phyloP scores from a whole-genome alignment of 2,329 filamentous ascomycete species.

The Penicillium decumbens region DNA sequence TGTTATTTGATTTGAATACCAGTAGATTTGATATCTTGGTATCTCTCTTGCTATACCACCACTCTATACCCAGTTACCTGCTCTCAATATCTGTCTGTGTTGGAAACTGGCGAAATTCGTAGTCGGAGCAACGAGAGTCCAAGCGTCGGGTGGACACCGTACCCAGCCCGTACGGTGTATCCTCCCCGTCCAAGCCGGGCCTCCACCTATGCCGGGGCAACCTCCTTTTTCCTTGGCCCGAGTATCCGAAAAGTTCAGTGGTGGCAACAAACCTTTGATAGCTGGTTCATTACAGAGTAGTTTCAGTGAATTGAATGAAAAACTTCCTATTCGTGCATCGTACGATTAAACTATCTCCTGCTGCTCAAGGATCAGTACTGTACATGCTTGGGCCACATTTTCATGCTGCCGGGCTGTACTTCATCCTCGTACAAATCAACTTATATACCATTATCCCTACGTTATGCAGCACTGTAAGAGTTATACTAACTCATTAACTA shows the following conservation, averaged over 20 bases:
- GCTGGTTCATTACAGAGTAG: background rate
- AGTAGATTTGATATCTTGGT: background rate
- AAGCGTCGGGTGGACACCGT: conserved; percentile 11
- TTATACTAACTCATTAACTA: background rate
- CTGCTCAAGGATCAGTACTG: background rate
- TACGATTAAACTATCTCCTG: background rate
- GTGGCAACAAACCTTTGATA: background rate
- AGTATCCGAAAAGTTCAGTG: conserved; percentile 26
- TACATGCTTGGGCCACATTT: background rate
- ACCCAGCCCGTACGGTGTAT: conserved; percentile 19
- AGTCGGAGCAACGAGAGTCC: conserved; percentile 22
- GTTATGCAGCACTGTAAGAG: background rate
- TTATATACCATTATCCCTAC: background rate
- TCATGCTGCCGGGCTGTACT: background rate
- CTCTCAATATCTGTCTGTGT: background rate
- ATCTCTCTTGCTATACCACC: background rate
- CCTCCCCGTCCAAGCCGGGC: conserved; percentile 20
- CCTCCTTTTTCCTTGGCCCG: conserved; percentile 26
- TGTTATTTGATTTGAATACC: background rate
- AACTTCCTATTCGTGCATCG: background rate
- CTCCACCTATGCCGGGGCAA: conserved; percentile 26
- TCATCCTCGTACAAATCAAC: background rate
- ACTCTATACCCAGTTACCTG: background rate
- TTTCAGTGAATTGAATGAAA: background rate
- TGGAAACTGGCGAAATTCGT: conserved; percentile 1